Evolutionary conservation across 2,329 filamentous ascomycete genomes (phyloP).

Genomic region (Talaromyces sp.): DNA sequence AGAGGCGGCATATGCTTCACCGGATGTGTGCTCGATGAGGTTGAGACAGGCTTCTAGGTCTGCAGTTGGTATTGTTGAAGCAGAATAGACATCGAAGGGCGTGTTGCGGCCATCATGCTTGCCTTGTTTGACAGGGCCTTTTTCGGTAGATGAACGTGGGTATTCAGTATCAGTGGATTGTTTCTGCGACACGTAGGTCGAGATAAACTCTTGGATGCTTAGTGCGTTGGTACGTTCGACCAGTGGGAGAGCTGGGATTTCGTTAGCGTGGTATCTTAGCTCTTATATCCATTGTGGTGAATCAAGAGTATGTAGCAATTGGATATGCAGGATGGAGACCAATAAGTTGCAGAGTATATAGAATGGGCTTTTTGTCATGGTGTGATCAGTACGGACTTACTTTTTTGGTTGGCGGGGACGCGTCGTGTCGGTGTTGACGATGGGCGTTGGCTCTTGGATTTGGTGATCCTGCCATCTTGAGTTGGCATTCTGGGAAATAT

Average conservation of each 20-base stretch:
- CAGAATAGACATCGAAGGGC: constrained; percentile 35
- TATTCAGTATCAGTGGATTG: constrained; percentile 5
- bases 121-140: not conserved
- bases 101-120: not conserved
- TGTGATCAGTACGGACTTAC: constrained; percentile 12
- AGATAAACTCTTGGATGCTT: constrained; percentile 41
- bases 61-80: constrained; percentile 37
- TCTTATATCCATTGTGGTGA: not conserved
- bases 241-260: constrained; percentile 28
- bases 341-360: too few species aligned
- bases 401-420: constrained; percentile 15
- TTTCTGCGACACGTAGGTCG: constrained; percentile 30
- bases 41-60: constrained; percentile 56
- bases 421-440: constrained; percentile 15
- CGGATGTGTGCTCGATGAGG: constrained; percentile 59
- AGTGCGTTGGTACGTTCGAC: constrained; percentile 49
- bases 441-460: constrained; percentile 16
- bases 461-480: constrained; percentile 28
- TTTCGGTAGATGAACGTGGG: not conserved
- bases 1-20: constrained; percentile 55
- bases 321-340: too few species aligned
- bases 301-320: too few species aligned
- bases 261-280: constrained; percentile 20
- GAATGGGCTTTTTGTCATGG: not conserved
- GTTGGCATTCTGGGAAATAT: constrained; percentile 16